Evolutionary conservation across 768 basidiomycete species (phyloP).

Genomic region (Daedaleopsis nitida): DNA sequence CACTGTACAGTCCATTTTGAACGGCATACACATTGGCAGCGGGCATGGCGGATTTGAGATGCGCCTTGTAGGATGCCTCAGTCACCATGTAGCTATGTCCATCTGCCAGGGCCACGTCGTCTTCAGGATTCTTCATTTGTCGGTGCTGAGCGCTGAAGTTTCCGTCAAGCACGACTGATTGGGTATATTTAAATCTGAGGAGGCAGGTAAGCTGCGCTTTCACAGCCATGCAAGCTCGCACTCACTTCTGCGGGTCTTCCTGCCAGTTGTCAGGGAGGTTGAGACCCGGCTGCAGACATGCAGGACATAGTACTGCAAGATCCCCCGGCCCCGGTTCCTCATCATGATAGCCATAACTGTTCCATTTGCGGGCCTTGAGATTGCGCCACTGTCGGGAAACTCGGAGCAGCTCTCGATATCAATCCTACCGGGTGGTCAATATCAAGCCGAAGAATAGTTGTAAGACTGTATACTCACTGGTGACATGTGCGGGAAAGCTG

Average conservation of each 20-base stretch:
- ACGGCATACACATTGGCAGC: too few species aligned
- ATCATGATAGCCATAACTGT: not conserved
- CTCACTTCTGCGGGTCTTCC: not conserved
- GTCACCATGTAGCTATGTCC: conserved; percentile 32
- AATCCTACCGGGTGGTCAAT: not conserved
- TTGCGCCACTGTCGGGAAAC: not conserved
- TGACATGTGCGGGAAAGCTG: not conserved
- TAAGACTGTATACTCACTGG: not conserved
- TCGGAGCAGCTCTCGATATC: not conserved
- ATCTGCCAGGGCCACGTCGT: conserved; percentile 30
- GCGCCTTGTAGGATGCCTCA: conserved; percentile 17
- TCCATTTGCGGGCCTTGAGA: not conserved
- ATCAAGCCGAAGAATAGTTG: too few species aligned
- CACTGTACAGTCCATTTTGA: not conserved
- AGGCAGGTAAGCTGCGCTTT: too few species aligned
- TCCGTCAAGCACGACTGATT: not conserved
- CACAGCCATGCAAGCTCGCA: too few species aligned
- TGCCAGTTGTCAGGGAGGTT: conserved; percentile 5
- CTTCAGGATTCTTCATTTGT: conserved; percentile 24
- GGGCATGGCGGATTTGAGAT: conserved; percentile 17
- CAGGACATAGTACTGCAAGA: not conserved
- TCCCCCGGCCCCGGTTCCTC: not conserved
- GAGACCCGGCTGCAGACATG: conserved; percentile 7
- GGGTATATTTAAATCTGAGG: not conserved
- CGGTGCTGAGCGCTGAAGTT: conserved; percentile 8